Evolutionary conservation across 306 rosid genomes (phyloP).

Genomic region (Vigna radiata): DNA sequence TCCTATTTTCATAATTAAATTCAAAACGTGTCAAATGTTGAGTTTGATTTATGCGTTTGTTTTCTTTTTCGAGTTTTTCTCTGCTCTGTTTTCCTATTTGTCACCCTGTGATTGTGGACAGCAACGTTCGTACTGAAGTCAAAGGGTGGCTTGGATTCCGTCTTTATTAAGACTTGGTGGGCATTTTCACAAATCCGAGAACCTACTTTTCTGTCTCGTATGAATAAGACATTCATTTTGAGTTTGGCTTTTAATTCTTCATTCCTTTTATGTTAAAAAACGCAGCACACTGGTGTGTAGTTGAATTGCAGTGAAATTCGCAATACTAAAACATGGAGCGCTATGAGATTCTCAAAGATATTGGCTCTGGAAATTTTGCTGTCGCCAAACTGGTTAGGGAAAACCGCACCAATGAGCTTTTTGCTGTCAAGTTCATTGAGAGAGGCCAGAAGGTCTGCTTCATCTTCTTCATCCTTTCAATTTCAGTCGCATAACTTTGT

Average conservation of each 20-base stretch:
- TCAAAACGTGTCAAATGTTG: background rate
- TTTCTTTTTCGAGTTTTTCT: background rate
- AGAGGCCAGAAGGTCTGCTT: slow-evolving; percentile 76
- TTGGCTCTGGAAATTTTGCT: slow-evolving; percentile 86
- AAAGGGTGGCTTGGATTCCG: slow-evolving; percentile 40
- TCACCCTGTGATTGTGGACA: slow-evolving; percentile 1
- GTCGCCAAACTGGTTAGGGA: slow-evolving; percentile 78
- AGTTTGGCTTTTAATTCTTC: slow-evolving; percentile 26
- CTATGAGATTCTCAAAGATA: slow-evolving; percentile 75
- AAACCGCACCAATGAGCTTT: slow-evolving; percentile 55
- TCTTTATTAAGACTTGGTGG: slow-evolving; percentile 38
- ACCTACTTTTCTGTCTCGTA: slow-evolving; percentile 29
- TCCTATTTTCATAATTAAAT: background rate
- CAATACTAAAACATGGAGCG: slow-evolving; percentile 61
- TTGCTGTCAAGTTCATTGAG: slow-evolving; percentile 85
- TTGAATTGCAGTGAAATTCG: slow-evolving; percentile 22
- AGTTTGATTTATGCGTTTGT: background rate
- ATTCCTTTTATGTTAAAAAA: slow-evolving; percentile 15
- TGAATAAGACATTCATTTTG: slow-evolving; percentile 1
- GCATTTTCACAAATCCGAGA: slow-evolving; percentile 31
- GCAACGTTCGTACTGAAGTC: slow-evolving; percentile 36
- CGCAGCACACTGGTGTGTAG: background rate
- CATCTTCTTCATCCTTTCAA: slow-evolving; percentile 26
- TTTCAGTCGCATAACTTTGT: background rate
- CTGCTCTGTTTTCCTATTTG: background rate